Conservation (phyloP, 495 filamentous ascomycete species). For the Hyaloscypha hepaticicola region DNA sequence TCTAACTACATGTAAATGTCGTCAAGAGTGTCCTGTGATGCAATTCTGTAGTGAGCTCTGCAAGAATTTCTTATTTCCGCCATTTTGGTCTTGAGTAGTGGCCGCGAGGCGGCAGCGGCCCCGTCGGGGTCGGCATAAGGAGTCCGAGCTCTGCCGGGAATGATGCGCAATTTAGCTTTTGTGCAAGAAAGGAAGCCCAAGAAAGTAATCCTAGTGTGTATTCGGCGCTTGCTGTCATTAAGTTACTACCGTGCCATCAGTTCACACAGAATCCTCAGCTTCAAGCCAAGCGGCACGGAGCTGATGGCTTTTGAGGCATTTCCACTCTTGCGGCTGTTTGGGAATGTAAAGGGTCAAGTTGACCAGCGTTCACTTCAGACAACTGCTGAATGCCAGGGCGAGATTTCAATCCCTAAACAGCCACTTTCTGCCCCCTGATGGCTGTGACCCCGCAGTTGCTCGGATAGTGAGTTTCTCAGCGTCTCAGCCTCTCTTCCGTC, state of each 20-base stretch:
- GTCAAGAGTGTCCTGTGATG: not conserved
- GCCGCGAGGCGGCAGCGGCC: not conserved
- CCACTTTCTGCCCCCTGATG: not conserved
- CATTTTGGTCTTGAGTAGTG: no score
- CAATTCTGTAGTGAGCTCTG: not conserved
- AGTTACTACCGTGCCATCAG: not conserved
- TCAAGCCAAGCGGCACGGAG: not conserved
- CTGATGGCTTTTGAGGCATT: not conserved
- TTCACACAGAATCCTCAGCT: not conserved
- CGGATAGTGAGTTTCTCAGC: not conserved
- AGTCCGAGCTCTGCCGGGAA: not conserved
- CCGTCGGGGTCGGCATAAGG: not conserved
- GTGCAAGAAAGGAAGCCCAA: not conserved
- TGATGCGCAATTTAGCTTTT: not conserved
- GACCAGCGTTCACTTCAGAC: not conserved
- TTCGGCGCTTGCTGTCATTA: not conserved
- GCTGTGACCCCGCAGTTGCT: not conserved
- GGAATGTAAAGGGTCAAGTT: not conserved
- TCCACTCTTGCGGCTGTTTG: not conserved
- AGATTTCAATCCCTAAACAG: not conserved
- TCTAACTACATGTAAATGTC: constrained; percentile 2
- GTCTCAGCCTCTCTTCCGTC: not conserved
- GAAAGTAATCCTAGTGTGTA: not conserved
- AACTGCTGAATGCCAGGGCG: not conserved
- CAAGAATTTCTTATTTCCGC: not conserved